Percentiles rank a stretch among this genome's conserved stretches.
Conservation (phyloP, 2,329 filamentous ascomycete genomes). For the Paecilomyces dactylethromorphus region DNA sequence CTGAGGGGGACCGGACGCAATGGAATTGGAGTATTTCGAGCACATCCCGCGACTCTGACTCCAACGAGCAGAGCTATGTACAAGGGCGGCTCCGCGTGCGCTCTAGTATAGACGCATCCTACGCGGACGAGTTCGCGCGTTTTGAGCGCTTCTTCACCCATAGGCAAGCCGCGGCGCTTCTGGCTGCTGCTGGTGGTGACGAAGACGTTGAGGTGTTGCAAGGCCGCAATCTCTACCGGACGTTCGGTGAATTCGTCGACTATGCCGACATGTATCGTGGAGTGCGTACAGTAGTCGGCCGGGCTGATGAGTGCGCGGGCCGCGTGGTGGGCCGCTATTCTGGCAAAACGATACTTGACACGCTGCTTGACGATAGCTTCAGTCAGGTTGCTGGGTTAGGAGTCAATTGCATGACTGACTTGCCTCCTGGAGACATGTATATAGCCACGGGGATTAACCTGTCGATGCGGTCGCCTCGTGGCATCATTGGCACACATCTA, state of each 20-base stretch:
- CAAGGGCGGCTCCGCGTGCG: neutral
- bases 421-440: constrained; percentile 15
- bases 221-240: constrained; percentile 10
- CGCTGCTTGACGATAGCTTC: constrained; percentile 18
- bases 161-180: constrained; percentile 13
- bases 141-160: constrained; percentile 29
- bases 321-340: constrained; percentile 6
- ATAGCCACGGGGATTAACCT: constrained; percentile 19
- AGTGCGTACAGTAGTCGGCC: constrained; percentile 12
- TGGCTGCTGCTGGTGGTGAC: neutral
- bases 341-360: constrained; percentile 13
- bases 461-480: constrained; percentile 9
- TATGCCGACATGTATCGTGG: constrained; percentile 8
- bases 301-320: constrained; percentile 11
- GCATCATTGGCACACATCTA: neutral
- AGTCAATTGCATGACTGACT: constrained; percentile 21
- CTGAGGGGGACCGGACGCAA: neutral
- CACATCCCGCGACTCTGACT: constrained; percentile 23
- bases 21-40: constrained; percentile 5
- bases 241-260: constrained; percentile 8
- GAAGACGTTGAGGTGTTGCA: constrained; percentile 11
- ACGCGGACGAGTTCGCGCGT: constrained; percentile 22
- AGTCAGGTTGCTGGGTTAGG: constrained; percentile 25
- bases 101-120: constrained; percentile 3
- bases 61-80: constrained; percentile 4